Evolutionary conservation across 306 rosid species (phyloP), one percentile per base, ranked within the genome.

Genomic region (Acacia confusa): DNA sequence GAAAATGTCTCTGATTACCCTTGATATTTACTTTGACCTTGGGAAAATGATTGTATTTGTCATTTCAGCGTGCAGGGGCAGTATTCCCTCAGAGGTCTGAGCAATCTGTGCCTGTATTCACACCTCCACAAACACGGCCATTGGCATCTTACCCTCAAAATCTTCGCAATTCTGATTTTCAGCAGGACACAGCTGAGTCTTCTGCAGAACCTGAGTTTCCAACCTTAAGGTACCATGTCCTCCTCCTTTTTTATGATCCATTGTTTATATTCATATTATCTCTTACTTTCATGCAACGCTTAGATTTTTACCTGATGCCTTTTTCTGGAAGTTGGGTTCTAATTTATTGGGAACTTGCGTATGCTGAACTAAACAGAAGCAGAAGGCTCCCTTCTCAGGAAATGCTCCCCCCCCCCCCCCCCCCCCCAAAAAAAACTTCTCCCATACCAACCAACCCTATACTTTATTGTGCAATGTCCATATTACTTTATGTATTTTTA

Each of bases 71-170:
- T 81, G 88, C 92, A 81, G 99, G 99, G 75, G 98, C 97, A 82
- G 89, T 84, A 74, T 96, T 96, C 83, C 99, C 99, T 71, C 97
- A 79, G 76, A 92, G 97, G 82, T 83, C 97, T 75, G 98, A 86
- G 82, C 86, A 82, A 28, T 82, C 97, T 83, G 95, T 92, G 19
- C 97, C 98, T 66, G 90, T 96, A 63, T 92, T 96, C 81, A 96
- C 98, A 3, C 99, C 99, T 0, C 88, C 87, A 70, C 99, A 96
- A 88, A 88, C 98, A 43, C 97, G 91, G 32, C 97, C 99, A 45
- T 90, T 94, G 78, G 28, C 97, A 81, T 89, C 98, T 45, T 87
- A 86, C 76, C 97, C 99, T 74, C 97, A 83, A 74, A 92, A 91
- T 87, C 40, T 94, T 68, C 92, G 88, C 34, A 84, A 88, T 69